A percentile compares a stretch with the other conserved stretches of the same genome.
These are phyloP conservation scores for Pythium phragmitis DNA, from an alignment of 352 stramenopile genomes.

Conservation along the genomic window DNA sequence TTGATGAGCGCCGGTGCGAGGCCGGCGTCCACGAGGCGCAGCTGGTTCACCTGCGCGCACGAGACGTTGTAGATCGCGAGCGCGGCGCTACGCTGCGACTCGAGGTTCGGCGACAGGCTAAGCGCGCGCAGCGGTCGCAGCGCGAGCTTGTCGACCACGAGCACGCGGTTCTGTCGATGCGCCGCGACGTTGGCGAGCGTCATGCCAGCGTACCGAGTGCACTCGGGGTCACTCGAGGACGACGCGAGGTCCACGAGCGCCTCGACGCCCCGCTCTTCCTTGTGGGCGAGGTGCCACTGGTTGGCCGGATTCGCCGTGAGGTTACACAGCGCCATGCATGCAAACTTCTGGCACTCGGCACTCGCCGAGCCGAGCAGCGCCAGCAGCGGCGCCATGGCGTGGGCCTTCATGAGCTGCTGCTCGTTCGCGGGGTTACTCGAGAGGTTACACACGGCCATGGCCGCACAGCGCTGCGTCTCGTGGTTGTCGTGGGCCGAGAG, in stretches of 20 bases:
- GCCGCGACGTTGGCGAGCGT: slow-evolving; percentile 93
- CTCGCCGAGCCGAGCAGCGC: slow-evolving; percentile 44
- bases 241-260: slow-evolving; percentile 80
- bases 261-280: slow-evolving; percentile 61
- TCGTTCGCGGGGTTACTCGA: slow-evolving; percentile 71
- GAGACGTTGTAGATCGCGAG: slow-evolving; percentile 96
- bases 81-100: slow-evolving; percentile 89
- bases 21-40: slow-evolving; percentile 86
- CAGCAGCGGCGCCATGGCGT: slow-evolving; percentile 66
- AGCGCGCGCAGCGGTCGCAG: slow-evolving; percentile 80
- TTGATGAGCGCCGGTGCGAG: slow-evolving; percentile 88
- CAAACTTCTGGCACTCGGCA: slow-evolving; percentile 78
- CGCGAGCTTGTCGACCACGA: slow-evolving; percentile 87
- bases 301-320: slow-evolving; percentile 90
- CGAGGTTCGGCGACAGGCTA: slow-evolving; percentile 78
- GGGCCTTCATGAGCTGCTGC: slow-evolving; percentile 76
- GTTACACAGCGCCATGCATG: slow-evolving; percentile 95
- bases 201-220: slow-evolving; percentile 91
- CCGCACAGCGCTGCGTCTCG: slow-evolving; percentile 74
- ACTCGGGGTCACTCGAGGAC: slow-evolving; percentile 61
- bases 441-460: slow-evolving; percentile 89
- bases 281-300: slow-evolving; percentile 86
- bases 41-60: slow-evolving; percentile 89
- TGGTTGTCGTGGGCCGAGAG: slow-evolving; percentile 35
- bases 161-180: slow-evolving; percentile 82